phyloP scores from a whole-genome alignment of 352 stramenopile species.

The Phytophthora megakarya region DNA sequence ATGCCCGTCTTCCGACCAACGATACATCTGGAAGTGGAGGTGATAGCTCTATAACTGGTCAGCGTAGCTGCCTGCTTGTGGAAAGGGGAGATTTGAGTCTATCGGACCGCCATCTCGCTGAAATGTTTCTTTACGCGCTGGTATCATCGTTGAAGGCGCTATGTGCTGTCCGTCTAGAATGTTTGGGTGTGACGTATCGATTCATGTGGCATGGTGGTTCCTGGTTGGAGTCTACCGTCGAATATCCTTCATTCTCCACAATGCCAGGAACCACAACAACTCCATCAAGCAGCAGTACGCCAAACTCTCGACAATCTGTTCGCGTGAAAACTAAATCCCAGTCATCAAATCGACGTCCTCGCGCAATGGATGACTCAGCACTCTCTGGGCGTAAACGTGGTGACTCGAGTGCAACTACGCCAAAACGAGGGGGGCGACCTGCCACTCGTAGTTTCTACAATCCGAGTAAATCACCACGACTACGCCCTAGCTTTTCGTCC shows the following conservation, averaged over 20 bases:
- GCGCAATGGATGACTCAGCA: constrained; percentile 50
- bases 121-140: constrained; percentile 66
- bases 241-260: constrained; percentile 43
- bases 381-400: constrained; percentile 32
- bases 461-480: constrained; percentile 29
- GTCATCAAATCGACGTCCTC: constrained; percentile 28
- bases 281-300: constrained; percentile 15
- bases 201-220: constrained; percentile 59
- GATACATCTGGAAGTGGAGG: constrained; percentile 9
- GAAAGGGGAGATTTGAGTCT: constrained; percentile 51
- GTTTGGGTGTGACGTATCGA: constrained; percentile 51
- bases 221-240: constrained; percentile 64
- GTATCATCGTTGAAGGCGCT: constrained; percentile 60
- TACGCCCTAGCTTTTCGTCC: constrained; percentile 36
- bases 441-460: constrained; percentile 47
- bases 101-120: constrained; percentile 44
- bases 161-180: constrained; percentile 59
- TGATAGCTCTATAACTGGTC: constrained; percentile 12
- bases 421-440: constrained; percentile 30
- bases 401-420: constrained; percentile 29
- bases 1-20: constrained; percentile 27
- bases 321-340: constrained; percentile 29
- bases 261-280: constrained; percentile 3
- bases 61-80: constrained; percentile 43
- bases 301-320: constrained; percentile 36